Percentiles rank a stretch among this genome's conserved stretches.
Conservation (phyloP, 768 basidiomycete species). For the Macrocybe gigantea region DNA sequence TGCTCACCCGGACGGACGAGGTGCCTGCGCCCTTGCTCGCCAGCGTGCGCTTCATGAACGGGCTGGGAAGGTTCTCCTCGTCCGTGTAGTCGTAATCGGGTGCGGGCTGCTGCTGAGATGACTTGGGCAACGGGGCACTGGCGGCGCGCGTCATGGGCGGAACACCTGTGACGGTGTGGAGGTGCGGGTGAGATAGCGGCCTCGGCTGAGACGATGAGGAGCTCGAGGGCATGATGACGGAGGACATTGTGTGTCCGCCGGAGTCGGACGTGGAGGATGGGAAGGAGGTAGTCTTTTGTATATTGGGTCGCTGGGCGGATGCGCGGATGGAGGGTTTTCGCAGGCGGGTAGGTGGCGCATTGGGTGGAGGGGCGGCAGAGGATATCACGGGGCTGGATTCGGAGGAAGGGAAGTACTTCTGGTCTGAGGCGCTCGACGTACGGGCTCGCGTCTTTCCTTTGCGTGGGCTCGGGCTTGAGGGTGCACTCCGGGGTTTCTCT, state of each 20-base stretch:
- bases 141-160: slow-evolving; percentile 19
- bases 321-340: slow-evolving; percentile 54
- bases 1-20: slow-evolving; percentile 1
- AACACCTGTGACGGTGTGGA: slow-evolving; percentile 15
- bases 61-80: slow-evolving; percentile 83
- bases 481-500: slow-evolving; percentile 24
- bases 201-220: slow-evolving; percentile 18
- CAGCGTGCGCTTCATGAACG: slow-evolving; percentile 56
- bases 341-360: slow-evolving; percentile 38
- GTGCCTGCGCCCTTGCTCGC: slow-evolving; percentile 3
- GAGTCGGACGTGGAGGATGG: slow-evolving; percentile 37
- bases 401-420: slow-evolving; percentile 1
- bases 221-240: slow-evolving; percentile 13
- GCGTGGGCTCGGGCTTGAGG: slow-evolving; percentile 42
- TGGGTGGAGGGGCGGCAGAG: background rate
- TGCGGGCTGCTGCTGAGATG: slow-evolving; percentile 13
- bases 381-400: too few species aligned
- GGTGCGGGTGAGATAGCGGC: slow-evolving; percentile 40
- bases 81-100: slow-evolving; percentile 65
- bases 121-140: slow-evolving; percentile 4
- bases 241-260: slow-evolving; percentile 19
- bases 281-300: slow-evolving; percentile 12
- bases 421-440: slow-evolving; percentile 13
- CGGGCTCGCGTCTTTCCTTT: slow-evolving; percentile 31
- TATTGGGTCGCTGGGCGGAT: slow-evolving; percentile 27